These are phyloP conservation scores for Gliomastix tumulicola DNA, from an alignment of 2,329 filamentous ascomycete genomes.

Conservation along the genomic window DNA sequence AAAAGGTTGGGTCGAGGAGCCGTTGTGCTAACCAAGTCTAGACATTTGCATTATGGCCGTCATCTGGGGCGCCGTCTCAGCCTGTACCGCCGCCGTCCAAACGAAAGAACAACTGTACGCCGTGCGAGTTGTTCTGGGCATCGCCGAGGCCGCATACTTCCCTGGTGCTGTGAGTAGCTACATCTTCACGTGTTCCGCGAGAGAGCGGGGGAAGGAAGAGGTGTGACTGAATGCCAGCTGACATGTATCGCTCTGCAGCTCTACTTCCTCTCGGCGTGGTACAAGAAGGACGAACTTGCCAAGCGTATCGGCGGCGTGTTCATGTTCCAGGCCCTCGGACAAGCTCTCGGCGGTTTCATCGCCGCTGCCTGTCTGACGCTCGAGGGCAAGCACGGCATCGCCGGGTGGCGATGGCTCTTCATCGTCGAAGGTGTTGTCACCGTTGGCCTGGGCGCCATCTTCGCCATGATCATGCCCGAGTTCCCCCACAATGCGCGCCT, in stretches of 20 bases:
- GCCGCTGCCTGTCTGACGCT: slow-evolving; percentile 30
- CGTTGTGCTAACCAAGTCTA: neutral
- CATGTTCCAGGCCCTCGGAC: slow-evolving; percentile 60
- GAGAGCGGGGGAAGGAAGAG: neutral
- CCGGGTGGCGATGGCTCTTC: slow-evolving; percentile 46
- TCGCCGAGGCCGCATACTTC: slow-evolving; percentile 31
- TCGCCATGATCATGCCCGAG: slow-evolving; percentile 49
- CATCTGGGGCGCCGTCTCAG: slow-evolving; percentile 39
- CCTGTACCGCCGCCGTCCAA: slow-evolving; percentile 23
- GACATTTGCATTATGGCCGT: slow-evolving; percentile 8
- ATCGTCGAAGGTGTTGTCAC: slow-evolving; percentile 65
- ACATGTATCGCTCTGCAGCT: slow-evolving; percentile 40
- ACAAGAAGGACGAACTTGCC: slow-evolving; percentile 60
- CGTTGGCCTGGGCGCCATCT: slow-evolving; percentile 49
- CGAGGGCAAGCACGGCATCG: slow-evolving; percentile 37
- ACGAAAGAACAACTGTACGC: slow-evolving; percentile 22
- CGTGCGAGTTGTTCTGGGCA: slow-evolving; percentile 26
- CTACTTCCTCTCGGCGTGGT: slow-evolving; percentile 60
- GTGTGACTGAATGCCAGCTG: slow-evolving; percentile 7
- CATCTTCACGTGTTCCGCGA: neutral
- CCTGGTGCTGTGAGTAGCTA: slow-evolving; percentile 18
- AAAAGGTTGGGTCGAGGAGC: neutral
- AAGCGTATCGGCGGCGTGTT: slow-evolving; percentile 61
- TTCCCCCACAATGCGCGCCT: slow-evolving; percentile 33
- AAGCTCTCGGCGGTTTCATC: slow-evolving; percentile 63